Percentiles rank a stretch among this genome's conserved stretches.
Conservation (phyloP, 202 grass and related monocot genomes). For the Elaeis oleifera region DNA sequence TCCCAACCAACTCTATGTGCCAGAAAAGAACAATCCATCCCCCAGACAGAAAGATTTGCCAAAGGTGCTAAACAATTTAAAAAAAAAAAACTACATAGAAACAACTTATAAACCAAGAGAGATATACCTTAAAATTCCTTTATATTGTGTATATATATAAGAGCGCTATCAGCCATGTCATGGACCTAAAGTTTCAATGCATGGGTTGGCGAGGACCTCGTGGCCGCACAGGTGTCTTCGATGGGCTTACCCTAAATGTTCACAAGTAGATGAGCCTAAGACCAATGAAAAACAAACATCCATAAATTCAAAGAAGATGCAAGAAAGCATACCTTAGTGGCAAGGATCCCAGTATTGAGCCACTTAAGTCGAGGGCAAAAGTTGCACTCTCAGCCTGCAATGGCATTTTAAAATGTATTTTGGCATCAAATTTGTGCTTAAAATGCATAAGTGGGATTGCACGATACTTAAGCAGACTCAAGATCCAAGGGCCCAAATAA, state of each 20-base stretch:
- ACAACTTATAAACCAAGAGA: constrained; percentile 49
- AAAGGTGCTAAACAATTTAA: constrained; percentile 28
- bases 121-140: constrained; percentile 47
- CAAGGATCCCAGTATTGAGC: constrained; percentile 85
- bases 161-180: constrained; percentile 68
- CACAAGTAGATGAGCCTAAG: background rate
- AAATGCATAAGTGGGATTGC: background rate
- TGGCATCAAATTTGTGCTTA: background rate
- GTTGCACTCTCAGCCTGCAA: constrained; percentile 95
- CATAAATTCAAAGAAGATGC: background rate
- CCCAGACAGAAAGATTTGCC: constrained; percentile 34
- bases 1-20: constrained; percentile 65
- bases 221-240: constrained; percentile 95
- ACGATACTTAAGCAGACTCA: too few relatives aligned
- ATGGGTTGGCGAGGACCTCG: constrained; percentile 61
- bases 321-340: constrained; percentile 62
- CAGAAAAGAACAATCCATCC: constrained; percentile 40
- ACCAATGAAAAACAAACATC: too few relatives aligned
- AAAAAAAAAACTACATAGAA: constrained; percentile 17
- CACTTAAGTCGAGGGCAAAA: constrained; percentile 86
- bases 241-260: constrained; percentile 85
- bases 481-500: too few relatives aligned
- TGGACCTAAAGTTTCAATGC: constrained; percentile 82
- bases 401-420: constrained; percentile 10
- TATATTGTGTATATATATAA: constrained; percentile 76